These are phyloP conservation scores for Leucaena leucocephala DNA, from an alignment of 306 rosid genomes.

Conservation along the genomic window DNA sequence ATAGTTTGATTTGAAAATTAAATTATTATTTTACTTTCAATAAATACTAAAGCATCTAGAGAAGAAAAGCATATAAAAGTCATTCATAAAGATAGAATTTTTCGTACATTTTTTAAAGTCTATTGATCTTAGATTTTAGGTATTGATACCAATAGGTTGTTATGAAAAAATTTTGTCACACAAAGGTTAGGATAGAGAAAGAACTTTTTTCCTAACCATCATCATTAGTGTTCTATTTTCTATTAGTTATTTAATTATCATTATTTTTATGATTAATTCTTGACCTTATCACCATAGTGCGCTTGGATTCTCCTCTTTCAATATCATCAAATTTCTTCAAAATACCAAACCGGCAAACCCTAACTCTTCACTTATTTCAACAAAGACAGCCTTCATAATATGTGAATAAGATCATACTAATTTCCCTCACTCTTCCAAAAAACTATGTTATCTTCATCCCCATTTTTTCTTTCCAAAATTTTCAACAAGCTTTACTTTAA, in stretches of 20 bases:
- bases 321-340: background rate
- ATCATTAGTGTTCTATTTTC: slow-evolving; percentile 1
- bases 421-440: background rate
- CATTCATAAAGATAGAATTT: background rate
- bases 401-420: background rate
- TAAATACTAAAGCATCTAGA: background rate
- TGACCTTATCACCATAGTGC: background rate
- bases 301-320: background rate
- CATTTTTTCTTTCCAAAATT: background rate
- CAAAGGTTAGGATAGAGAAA: slow-evolving; percentile 5
- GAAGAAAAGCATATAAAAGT: background rate
- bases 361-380: background rate
- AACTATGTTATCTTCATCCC: background rate
- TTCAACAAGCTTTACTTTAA: background rate
- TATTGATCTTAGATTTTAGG: background rate
- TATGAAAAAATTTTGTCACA: background rate
- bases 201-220: slow-evolving; percentile 5
- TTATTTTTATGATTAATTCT: slow-evolving; percentile 8
- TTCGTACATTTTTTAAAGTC: background rate
- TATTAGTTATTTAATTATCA: background rate
- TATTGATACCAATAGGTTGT: background rate
- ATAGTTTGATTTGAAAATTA: background rate
- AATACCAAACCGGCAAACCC: background rate
- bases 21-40: background rate
- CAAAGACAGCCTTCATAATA: background rate